A percentile compares a stretch with the other conserved stretches of the same genome.
These are phyloP conservation scores for Cardiospermum halicacabum DNA, from an alignment of 345 rosid genomes.

Conservation along the genomic window DNA sequence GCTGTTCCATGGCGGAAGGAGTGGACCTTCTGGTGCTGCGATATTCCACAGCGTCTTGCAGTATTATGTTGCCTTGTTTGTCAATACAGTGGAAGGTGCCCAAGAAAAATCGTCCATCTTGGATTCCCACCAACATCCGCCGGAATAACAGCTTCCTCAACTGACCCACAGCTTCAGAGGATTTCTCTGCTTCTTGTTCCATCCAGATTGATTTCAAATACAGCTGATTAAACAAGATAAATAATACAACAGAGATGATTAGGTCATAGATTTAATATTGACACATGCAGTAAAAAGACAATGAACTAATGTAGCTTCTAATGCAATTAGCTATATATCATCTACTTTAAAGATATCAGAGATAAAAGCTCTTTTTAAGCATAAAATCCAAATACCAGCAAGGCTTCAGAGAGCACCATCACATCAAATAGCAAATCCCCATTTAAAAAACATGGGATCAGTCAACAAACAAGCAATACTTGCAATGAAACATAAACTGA, in stretches of 20 bases:
- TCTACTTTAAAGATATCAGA: no score
- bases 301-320: no score
- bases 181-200: slow-evolving; percentile 25
- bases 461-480: no score
- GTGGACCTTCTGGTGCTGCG: slow-evolving; percentile 68
- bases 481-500: no score
- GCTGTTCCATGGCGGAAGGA: slow-evolving; percentile 81
- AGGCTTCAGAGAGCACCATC: no score
- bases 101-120: slow-evolving; percentile 86
- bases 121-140: slow-evolving; percentile 72
- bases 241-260: background rate
- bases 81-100: slow-evolving; percentile 89
- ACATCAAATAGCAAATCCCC: no score
- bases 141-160: slow-evolving; percentile 62
- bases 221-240: background rate
- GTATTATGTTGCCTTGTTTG: slow-evolving; percentile 88
- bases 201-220: slow-evolving; percentile 1
- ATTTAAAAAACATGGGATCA: no score
- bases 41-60: slow-evolving; percentile 84
- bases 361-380: no score
- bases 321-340: no score
- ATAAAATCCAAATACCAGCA: no score
- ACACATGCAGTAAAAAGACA: no score
- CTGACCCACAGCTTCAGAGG: slow-evolving; percentile 34
- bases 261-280: background rate